Evolutionary conservation across 768 basidiomycete genomes (phyloP).

Genomic region (Pulveroboletus sp.): DNA sequence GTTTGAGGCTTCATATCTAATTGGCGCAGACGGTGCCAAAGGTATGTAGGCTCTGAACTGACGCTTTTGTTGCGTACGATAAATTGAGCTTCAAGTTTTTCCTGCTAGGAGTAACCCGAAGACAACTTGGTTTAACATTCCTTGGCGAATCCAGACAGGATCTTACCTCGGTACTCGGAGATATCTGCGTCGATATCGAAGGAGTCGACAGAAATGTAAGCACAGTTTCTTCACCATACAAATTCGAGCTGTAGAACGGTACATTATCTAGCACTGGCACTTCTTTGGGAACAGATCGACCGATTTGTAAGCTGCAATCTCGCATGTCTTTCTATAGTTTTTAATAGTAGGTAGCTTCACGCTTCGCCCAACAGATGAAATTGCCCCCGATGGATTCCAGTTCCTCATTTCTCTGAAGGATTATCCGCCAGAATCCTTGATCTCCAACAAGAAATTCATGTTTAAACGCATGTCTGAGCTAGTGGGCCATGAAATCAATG

Average conservation of each 20-base stretch:
- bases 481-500: constrained; percentile 26
- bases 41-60: constrained; percentile 7
- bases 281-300: neutral
- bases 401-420: neutral
- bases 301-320: constrained; percentile 1
- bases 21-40: constrained; percentile 42
- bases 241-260: too few species aligned
- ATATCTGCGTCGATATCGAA: constrained; percentile 33
- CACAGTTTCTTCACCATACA: neutral
- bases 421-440: constrained; percentile 7
- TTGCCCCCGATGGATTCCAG: constrained; percentile 13
- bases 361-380: constrained; percentile 15
- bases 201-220: constrained; percentile 28
- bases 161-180: constrained; percentile 31
- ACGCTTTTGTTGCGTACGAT: neutral
- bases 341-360: neutral
- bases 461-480: constrained; percentile 25
- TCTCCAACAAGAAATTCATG: constrained; percentile 21
- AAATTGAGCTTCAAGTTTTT: neutral
- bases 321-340: neutral
- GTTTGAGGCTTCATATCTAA: constrained; percentile 29
- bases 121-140: constrained; percentile 40
- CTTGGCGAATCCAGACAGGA: constrained; percentile 36
- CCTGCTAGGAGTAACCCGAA: constrained; percentile 28
- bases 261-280: neutral